A percentile compares a stretch with the other conserved stretches of the same genome.
These are phyloP conservation scores for Tetratostichococcus sp. DNA, from an alignment of 139 green algal species.

Conservation along the genomic window DNA sequence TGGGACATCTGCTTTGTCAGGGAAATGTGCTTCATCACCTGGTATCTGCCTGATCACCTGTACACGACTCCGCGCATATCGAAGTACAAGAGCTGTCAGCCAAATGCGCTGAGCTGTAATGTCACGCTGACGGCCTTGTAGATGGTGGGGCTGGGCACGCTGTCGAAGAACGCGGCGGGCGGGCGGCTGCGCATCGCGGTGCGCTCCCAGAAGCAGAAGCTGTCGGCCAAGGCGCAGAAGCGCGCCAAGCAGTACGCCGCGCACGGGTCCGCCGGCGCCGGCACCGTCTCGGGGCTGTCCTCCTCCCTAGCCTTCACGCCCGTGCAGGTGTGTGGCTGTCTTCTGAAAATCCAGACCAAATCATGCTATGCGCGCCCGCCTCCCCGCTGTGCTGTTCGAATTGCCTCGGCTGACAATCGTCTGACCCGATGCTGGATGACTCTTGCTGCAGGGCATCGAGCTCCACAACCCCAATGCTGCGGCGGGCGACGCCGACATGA, in stretches of 20 bases:
- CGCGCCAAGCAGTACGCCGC: conserved; percentile 65
- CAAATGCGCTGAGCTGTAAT: too few species aligned
- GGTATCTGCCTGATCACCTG: too few species aligned
- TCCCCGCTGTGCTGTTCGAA: too few species aligned
- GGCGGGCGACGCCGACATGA: conserved; percentile 30
- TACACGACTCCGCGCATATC: too few species aligned
- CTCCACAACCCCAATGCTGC: conserved; percentile 67
- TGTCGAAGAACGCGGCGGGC: conserved; percentile 84
- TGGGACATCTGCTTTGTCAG: neutral
- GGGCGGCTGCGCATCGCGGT: conserved; percentile 64
- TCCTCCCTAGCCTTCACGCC: conserved; percentile 94
- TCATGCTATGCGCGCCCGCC: too few species aligned
- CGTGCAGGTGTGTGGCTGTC: conserved; percentile 57
- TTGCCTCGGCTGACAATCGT: too few species aligned
- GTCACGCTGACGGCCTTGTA: too few species aligned
- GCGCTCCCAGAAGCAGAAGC: conserved; percentile 74
- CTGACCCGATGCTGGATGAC: too few species aligned
- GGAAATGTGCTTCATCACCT: too few species aligned
- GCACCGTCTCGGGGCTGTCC: conserved; percentile 62
- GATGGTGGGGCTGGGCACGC: conserved; percentile 74
- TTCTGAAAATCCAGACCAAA: too few species aligned
- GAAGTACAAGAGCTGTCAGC: too few species aligned
- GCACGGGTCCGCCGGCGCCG: conserved; percentile 37
- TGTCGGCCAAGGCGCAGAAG: conserved; percentile 54
- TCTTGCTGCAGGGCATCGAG: conserved; percentile 83